A percentile compares a stretch with the other conserved stretches of the same genome.
Conservation (phyloP, 1,284 basidiomycete species). For the Bondarzewia mesenterica region DNA sequence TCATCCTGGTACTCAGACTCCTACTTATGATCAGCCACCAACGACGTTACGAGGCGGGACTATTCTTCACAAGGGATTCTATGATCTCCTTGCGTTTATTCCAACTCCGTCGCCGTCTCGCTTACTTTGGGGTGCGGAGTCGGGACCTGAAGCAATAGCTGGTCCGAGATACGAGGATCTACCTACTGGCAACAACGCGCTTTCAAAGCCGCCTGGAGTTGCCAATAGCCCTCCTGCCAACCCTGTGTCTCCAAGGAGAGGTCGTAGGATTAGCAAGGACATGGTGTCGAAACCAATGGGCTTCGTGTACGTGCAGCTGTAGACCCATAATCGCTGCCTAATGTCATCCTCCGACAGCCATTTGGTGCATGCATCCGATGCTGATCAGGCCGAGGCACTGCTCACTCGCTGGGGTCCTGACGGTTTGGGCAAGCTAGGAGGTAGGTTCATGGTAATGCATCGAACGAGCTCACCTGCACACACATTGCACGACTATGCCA, state of each 20-base stretch:
- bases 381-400: conserved; percentile 85
- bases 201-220: conserved; percentile 14
- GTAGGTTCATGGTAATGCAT: conserved; percentile 36
- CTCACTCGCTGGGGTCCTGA: conserved; percentile 88
- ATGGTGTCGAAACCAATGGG: conserved; percentile 80
- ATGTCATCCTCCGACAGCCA: conserved; percentile 49
- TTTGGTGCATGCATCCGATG: conserved; percentile 89
- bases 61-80: conserved; percentile 78
- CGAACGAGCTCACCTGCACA: conserved; percentile 14
- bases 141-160: conserved; percentile 32
- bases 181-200: conserved; percentile 14
- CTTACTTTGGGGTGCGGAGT: conserved; percentile 45
- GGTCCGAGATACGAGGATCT: conserved; percentile 61
- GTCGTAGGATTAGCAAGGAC: conserved; percentile 70
- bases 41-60: conserved; percentile 57
- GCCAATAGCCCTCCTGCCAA: conserved; percentile 21
- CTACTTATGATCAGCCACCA: conserved; percentile 31
- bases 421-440: conserved; percentile 84
- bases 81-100: conserved; percentile 77
- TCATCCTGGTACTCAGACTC: conserved; percentile 31
- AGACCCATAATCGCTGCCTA: conserved; percentile 11
- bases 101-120: conserved; percentile 61
- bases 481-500: conserved; percentile 24
- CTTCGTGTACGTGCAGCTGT: conserved; percentile 60
- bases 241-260: conserved; percentile 39